Base-by-base conservation (phyloP, 805 yeast genomes). In the Lipomyces spencermartinsiae region DNA sequence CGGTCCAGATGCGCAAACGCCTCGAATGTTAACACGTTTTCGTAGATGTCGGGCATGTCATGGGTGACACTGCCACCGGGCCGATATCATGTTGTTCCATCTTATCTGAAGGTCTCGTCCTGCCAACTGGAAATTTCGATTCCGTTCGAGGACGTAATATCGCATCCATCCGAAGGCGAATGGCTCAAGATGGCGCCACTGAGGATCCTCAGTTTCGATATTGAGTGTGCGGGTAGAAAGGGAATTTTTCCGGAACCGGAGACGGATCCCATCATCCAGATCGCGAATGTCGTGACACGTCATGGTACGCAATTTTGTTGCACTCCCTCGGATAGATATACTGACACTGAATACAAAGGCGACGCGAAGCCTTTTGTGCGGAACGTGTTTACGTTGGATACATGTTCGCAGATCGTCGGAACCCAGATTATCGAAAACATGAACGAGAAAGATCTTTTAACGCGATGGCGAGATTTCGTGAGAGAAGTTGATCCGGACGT, bases 141-240 rank as follows among this genome's bases (percentile, higher is more conserved):
- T 14, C 83, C 89, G 75, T 93, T 87, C 75, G 80, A 80, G 37
- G 89, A 92, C 71, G 78, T 95, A 62, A 77, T 91, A 0, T 84
- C 97, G 0, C 98, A 92, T 77, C 84, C 92, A 0, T 85, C 97
- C 0, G 98, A 94, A 76, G 98, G 97, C 4, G 93, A 93, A 69
- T 96, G 96, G 93, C 85, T 92, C 46, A 89, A 88, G 72, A 89
- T 91, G 81, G 98, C 99, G 0, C 99, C 99, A 0, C 83, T 95
- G 68, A 89, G 99, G 75, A 88, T 95, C 60, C 82, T 95, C 73
- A 93, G 98, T 10, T 94, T 95, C 78, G 99, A 95, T 83, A 95
- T 95, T 69, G 99, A 95, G 79, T 95, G 99, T 84, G 95, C 99
- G 2, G 99, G 99, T 58, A 87, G 99, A 79, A 90, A 92, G 72